Evolutionary conservation across 495 filamentous ascomycete species (phyloP).

Genomic region (Cetradonia linearis): DNA sequence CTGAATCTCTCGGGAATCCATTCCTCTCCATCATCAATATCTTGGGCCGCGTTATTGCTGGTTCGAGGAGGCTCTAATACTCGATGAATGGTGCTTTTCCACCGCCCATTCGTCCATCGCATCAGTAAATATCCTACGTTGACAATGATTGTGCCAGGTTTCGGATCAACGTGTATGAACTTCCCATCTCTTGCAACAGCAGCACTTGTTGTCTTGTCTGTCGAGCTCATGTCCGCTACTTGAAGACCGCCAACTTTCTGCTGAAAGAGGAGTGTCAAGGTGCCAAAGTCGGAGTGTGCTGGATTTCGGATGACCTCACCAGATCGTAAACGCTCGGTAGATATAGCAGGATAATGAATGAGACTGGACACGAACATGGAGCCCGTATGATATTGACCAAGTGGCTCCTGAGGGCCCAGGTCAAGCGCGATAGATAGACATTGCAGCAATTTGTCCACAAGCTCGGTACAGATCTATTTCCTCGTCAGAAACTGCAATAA

Average conservation of each 20-base stretch:
- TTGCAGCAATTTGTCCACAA: not conserved
- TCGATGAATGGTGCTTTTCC: constrained; percentile 7
- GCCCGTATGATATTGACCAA: not conserved
- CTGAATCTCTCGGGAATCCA: constrained; percentile 31
- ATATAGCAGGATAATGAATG: not conserved
- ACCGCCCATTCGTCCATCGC: constrained; percentile 9
- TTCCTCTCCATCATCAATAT: not conserved
- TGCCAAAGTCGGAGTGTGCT: constrained; percentile 40
- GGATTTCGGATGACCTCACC: not conserved
- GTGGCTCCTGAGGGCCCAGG: not conserved
- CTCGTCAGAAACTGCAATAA: no score
- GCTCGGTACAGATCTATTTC: not conserved
- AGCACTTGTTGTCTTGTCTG: not conserved
- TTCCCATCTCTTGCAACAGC: not conserved
- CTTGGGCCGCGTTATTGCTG: no score
- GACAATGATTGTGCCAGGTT: not conserved
- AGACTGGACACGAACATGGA: not conserved
- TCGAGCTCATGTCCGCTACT: constrained; percentile 31
- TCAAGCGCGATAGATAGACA: not conserved
- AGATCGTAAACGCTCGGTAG: not conserved
- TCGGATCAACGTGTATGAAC: not conserved
- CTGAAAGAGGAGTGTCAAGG: constrained; percentile 43
- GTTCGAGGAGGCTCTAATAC: not conserved
- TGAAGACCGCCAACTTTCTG: constrained; percentile 42
- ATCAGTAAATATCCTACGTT: constrained; percentile 11